Evolutionary conservation across 345 rosid genomes (phyloP).

Genomic region (Citrus cavaleriei): DNA sequence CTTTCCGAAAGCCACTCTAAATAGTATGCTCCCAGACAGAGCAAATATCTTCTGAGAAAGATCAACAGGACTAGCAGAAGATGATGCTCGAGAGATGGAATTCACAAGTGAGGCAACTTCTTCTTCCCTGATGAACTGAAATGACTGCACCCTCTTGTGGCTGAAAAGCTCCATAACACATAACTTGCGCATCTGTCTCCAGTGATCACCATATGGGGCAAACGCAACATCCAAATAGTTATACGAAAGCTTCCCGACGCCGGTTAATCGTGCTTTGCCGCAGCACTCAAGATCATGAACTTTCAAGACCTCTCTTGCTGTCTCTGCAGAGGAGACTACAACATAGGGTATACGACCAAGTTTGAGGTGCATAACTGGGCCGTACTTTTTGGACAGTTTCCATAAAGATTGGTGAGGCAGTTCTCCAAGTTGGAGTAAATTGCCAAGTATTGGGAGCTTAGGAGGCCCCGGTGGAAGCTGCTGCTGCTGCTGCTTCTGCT

Average conservation of each 20-base stretch:
- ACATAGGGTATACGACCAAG: slow-evolving; percentile 24
- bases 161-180: slow-evolving; percentile 30
- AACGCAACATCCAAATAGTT: slow-evolving; percentile 24
- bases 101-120: slow-evolving; percentile 28
- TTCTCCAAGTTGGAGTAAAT: slow-evolving; percentile 29
- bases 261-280: slow-evolving; percentile 22
- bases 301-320: slow-evolving; percentile 31
- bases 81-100: slow-evolving; percentile 25
- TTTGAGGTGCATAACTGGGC: slow-evolving; percentile 30
- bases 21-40: slow-evolving; percentile 23
- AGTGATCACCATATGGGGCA: slow-evolving; percentile 29
- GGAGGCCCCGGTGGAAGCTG: slow-evolving; percentile 27
- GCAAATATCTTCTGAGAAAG: slow-evolving; percentile 26
- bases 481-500: background rate
- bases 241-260: slow-evolving; percentile 12
- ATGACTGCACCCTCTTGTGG: slow-evolving; percentile 26
- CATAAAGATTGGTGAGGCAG: slow-evolving; percentile 33
- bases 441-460: slow-evolving; percentile 32
- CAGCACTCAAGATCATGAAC: slow-evolving; percentile 34
- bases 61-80: slow-evolving; percentile 13
- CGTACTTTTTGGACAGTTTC: slow-evolving; percentile 28
- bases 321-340: slow-evolving; percentile 25
- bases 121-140: slow-evolving; percentile 31
- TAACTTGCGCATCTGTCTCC: slow-evolving; percentile 29
- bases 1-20: slow-evolving; percentile 34